Conservation (phyloP, 2,329 filamentous ascomycete genomes). For the Chrysoporthe deuterocubensis region DNA sequence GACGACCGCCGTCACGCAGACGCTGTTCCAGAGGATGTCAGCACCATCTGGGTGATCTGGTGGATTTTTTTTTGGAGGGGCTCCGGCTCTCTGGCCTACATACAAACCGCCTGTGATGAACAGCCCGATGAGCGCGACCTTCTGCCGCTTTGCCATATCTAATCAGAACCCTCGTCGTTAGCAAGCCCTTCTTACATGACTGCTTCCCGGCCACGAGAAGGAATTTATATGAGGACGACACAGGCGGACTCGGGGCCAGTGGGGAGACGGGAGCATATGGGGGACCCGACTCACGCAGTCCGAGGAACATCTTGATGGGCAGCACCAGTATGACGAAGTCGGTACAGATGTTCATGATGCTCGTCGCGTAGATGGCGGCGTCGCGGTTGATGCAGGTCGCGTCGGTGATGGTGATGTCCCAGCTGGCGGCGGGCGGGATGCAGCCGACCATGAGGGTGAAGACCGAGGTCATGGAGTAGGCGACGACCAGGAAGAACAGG, state of each 20-base stretch:
- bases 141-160: slow-evolving; percentile 1
- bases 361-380: not conserved
- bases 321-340: not conserved
- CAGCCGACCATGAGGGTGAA: slow-evolving; percentile 5
- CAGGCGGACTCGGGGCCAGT: too few species aligned
- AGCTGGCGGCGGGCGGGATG: slow-evolving; percentile 1
- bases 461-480: slow-evolving; percentile 5
- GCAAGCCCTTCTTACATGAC: not conserved
- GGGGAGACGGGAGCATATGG: too few species aligned
- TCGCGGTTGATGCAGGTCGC: slow-evolving; percentile 4
- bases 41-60: not conserved
- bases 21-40: not conserved
- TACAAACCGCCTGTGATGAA: slow-evolving; percentile 2
- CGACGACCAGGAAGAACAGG: slow-evolving; percentile 3
- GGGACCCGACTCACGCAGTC: not conserved
- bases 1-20: not conserved
- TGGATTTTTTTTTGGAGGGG: too few species aligned
- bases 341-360: slow-evolving; percentile 6
- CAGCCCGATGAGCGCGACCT: not conserved
- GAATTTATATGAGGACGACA: too few species aligned
- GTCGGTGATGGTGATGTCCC: not conserved
- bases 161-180: not conserved
- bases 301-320: slow-evolving; percentile 4
- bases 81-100: not conserved
- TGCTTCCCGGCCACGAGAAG: too few species aligned